phyloP scores from a whole-genome alignment of 495 filamentous ascomycete genomes.

The Penicillium canescens region DNA sequence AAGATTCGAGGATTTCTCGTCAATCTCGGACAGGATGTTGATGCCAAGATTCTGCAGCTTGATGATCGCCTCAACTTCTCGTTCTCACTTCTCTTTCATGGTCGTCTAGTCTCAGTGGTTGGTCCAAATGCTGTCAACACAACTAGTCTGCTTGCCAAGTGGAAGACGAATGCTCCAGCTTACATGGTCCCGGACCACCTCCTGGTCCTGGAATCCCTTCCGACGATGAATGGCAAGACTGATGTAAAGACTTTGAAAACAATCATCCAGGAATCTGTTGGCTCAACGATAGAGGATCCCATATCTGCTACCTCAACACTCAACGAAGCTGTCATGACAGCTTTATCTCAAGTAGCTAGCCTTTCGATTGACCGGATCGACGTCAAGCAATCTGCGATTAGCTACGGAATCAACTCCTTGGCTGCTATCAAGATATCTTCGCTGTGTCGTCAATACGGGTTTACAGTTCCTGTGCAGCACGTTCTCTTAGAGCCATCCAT shows the following conservation, averaged over 20 bases:
- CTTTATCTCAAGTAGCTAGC: neutral
- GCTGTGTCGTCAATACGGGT: neutral
- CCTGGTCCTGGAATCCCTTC: neutral
- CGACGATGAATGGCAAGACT: neutral
- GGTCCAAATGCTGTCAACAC: neutral
- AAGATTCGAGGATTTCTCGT: constrained; percentile 30
- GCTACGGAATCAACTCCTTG: constrained; percentile 3
- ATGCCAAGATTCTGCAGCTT: neutral
- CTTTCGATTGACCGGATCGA: neutral
- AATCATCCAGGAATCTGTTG: neutral
- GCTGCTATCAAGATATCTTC: constrained; percentile 1
- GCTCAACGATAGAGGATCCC: neutral
- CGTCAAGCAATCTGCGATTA: neutral
- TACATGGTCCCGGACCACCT: constrained; percentile 4
- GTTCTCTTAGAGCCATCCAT: constrained; percentile 1
- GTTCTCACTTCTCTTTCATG: neutral
- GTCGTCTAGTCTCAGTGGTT: neutral
- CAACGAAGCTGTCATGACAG: neutral
- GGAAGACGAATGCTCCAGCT: neutral
- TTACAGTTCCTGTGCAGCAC: neutral
- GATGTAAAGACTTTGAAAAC: neutral
- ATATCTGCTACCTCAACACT: neutral
- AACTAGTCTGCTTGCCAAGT: neutral
- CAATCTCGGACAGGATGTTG: constrained; percentile 17
- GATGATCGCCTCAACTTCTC: neutral